Evolutionary conservation across 805 yeast species (phyloP).

Genomic region (Saccharomycopsis sp.): DNA sequence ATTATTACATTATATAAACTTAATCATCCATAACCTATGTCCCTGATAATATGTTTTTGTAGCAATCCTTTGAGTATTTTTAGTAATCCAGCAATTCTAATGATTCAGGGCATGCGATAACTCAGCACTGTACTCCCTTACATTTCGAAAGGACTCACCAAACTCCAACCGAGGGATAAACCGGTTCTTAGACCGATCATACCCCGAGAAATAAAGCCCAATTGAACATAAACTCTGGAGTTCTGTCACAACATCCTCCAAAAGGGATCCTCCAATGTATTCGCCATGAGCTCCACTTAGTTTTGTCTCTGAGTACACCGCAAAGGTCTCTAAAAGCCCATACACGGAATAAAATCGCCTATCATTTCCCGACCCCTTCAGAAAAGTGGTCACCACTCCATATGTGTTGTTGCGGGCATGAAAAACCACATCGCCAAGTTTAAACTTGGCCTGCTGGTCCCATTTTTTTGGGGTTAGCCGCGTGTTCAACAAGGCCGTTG

Average conservation of each 20-base stretch:
- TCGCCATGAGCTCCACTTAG: neutral
- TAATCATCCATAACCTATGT: too few species aligned
- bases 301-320: neutral
- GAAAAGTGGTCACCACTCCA: neutral
- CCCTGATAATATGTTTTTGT: too few species aligned
- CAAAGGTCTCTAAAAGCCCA: neutral
- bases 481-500: too few species aligned
- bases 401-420: neutral
- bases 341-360: neutral
- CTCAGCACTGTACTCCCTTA: too few species aligned
- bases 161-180: neutral
- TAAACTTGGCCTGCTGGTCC: neutral
- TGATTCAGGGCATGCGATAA: too few species aligned
- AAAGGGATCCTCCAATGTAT: neutral
- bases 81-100: too few species aligned
- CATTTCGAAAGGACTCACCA: too few species aligned
- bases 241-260: neutral
- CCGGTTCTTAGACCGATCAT: neutral
- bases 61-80: too few species aligned
- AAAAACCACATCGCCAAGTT: neutral
- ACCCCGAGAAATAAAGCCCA: neutral
- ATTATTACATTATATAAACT: too few species aligned
- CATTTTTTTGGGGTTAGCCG: too few species aligned
- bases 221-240: neutral
- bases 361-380: neutral